A percentile compares a stretch with the other conserved stretches of the same genome.
phyloP scores from a whole-genome alignment of 345 rosid species.

The Firmiana major region DNA sequence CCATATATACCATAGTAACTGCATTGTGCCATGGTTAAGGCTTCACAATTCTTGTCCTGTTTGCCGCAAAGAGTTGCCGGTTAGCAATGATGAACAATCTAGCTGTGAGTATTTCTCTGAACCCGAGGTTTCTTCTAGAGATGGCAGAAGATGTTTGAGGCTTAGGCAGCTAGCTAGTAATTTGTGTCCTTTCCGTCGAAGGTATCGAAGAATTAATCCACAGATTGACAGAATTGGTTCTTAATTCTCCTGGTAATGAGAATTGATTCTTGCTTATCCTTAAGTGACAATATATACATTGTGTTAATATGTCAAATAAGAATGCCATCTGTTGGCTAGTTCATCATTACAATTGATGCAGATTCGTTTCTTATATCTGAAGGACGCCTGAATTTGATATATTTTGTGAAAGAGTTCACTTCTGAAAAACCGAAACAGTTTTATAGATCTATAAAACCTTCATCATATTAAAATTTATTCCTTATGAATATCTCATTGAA shows the following conservation, averaged over 20 bases:
- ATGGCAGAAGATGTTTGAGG: conserved; percentile 35
- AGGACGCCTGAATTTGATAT: too few relatives aligned
- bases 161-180: conserved; percentile 34
- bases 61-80: conserved; percentile 50
- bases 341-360: neutral
- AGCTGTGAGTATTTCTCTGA: neutral
- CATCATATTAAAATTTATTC: too few relatives aligned
- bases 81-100: neutral
- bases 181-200: conserved; percentile 48
- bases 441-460: too few relatives aligned
- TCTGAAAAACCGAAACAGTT: too few relatives aligned
- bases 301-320: neutral
- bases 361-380: too few relatives aligned
- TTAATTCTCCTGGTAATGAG: conserved; percentile 38
- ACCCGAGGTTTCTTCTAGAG: conserved; percentile 13
- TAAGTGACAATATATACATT: neutral
- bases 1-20: conserved; percentile 67
- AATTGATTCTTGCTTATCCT: neutral
- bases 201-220: conserved; percentile 34
- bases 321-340: neutral
- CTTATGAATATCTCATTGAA: too few relatives aligned
- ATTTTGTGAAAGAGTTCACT: too few relatives aligned
- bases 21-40: conserved; percentile 77
- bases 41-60: conserved; percentile 82
- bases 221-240: conserved; percentile 11